These are phyloP conservation scores for Porogramme epimiltina DNA, from an alignment of 1,284 basidiomycete genomes.

Conservation along the genomic window DNA sequence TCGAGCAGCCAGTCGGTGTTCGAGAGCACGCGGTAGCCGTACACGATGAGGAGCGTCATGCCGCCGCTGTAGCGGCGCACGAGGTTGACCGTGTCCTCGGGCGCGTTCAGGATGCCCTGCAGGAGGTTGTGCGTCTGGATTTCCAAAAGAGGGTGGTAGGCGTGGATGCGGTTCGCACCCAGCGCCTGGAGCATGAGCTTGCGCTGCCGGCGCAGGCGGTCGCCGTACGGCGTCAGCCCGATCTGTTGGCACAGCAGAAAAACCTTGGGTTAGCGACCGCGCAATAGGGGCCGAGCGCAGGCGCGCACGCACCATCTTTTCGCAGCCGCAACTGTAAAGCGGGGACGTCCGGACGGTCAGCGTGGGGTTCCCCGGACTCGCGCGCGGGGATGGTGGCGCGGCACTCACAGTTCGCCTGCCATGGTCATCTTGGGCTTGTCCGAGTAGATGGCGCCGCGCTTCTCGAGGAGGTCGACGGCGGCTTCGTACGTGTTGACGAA, in stretches of 20 bases:
- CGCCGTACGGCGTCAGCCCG: constrained; percentile 68
- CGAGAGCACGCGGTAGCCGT: constrained; percentile 59
- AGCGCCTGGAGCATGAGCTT: constrained; percentile 66
- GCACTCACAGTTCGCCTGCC: constrained; percentile 52
- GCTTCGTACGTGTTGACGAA: constrained; percentile 64
- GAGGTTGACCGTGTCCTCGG: constrained; percentile 33
- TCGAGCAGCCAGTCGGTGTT: constrained; percentile 57
- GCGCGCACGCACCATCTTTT: constrained; percentile 55
- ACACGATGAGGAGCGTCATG: constrained; percentile 61
- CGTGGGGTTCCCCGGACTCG: not conserved
- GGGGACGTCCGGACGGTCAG: constrained; percentile 4
- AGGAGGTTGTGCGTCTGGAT: constrained; percentile 45
- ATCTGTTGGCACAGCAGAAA: constrained; percentile 42
- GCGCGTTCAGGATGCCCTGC: constrained; percentile 31
- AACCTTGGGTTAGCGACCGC: constrained; percentile 2
- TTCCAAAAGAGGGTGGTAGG: constrained; percentile 60
- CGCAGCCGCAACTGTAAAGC: constrained; percentile 57
- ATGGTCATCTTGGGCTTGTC: constrained; percentile 71
- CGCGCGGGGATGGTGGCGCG: constrained; percentile 1
- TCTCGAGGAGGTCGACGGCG: constrained; percentile 64
- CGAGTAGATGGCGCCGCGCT: constrained; percentile 67
- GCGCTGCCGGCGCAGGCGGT: constrained; percentile 64
- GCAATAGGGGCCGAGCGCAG: constrained; percentile 8
- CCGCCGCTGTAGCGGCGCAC: constrained; percentile 56
- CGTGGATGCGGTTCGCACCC: constrained; percentile 48